A percentile compares a stretch with the other conserved stretches of the same genome.
Conservation (phyloP, 73 alveolate species). For the Strombidium stylifer region DNA sequence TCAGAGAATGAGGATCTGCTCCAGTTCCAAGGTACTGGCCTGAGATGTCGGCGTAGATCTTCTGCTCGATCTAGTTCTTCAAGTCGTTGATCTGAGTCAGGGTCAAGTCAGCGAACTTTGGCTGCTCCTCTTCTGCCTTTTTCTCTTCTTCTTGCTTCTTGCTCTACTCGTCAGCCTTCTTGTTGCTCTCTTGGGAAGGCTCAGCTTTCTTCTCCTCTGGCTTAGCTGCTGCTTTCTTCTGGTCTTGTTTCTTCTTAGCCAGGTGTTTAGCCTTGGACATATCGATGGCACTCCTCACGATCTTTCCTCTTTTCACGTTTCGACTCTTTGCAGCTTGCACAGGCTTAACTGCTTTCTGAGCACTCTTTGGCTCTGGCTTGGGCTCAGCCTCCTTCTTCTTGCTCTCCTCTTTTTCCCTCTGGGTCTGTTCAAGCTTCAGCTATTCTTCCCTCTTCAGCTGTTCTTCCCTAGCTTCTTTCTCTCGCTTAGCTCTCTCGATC, state of each 20-base stretch:
- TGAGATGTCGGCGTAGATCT: conserved; percentile 38
- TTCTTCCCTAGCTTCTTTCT: conserved; percentile 1
- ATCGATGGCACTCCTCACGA: conserved; percentile 19
- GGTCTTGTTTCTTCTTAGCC: not conserved
- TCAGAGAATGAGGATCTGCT: conserved; percentile 43
- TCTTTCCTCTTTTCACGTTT: conserved; percentile 30
- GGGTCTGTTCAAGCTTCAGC: conserved; percentile 8
- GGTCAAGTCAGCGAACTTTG: conserved; percentile 1
- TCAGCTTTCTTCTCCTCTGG: conserved; percentile 1
- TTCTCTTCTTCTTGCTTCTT: conserved; percentile 3
- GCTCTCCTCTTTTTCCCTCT: conserved; percentile 20
- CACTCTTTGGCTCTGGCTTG: conserved; percentile 1
- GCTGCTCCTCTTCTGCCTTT: conserved; percentile 35
- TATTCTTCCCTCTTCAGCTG: not conserved
- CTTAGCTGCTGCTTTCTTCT: conserved; percentile 1
- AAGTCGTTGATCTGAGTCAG: conserved; percentile 1
- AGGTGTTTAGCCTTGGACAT: not conserved
- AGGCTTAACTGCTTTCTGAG: conserved; percentile 1
- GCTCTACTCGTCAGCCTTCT: conserved; percentile 9
- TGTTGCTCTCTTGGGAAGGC: conserved; percentile 19
- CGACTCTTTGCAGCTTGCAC: conserved; percentile 3
- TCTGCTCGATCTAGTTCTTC: conserved; percentile 10
- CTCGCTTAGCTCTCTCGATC: not conserved
- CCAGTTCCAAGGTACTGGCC: conserved; percentile 20
- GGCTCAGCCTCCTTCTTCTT: conserved; percentile 2